These are phyloP conservation scores for Mallotus repandus DNA, from an alignment of 441 rosid species.

Conservation along the genomic window DNA sequence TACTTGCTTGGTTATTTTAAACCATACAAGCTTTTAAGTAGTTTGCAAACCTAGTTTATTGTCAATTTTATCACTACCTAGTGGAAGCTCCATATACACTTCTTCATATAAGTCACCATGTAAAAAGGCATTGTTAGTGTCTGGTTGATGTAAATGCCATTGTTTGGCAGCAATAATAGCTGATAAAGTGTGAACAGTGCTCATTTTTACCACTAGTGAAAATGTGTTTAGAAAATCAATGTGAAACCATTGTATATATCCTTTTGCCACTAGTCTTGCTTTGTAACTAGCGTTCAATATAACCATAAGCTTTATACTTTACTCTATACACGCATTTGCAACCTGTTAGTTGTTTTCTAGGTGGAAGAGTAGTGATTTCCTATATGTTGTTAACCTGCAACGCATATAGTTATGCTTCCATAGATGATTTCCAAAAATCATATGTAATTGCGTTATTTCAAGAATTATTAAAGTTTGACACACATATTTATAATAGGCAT, in stretches of 20 bases:
- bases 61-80: too few species aligned
- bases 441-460: not conserved
- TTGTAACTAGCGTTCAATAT: not conserved
- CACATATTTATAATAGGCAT: not conserved
- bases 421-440: not conserved
- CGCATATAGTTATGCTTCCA: not conserved
- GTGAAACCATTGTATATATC: not conserved
- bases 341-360: not conserved
- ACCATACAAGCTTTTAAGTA: too few species aligned
- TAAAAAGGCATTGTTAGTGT: not conserved
- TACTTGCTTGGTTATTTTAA: too few species aligned
- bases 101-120: not conserved
- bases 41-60: too few species aligned
- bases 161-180: not conserved
- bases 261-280: too few species aligned
- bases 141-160: not conserved
- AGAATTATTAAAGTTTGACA: not conserved
- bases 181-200: not conserved
- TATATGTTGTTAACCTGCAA: not conserved
- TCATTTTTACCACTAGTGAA: not conserved
- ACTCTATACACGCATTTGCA: not conserved
- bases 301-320: not conserved
- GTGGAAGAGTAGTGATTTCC: not conserved
- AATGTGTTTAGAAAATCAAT: not conserved
- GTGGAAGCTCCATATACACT: too few species aligned